Evolutionary conservation across 192 early-diverging fungal genomes (phyloP).

Genomic region (Podochytrium sp.): DNA sequence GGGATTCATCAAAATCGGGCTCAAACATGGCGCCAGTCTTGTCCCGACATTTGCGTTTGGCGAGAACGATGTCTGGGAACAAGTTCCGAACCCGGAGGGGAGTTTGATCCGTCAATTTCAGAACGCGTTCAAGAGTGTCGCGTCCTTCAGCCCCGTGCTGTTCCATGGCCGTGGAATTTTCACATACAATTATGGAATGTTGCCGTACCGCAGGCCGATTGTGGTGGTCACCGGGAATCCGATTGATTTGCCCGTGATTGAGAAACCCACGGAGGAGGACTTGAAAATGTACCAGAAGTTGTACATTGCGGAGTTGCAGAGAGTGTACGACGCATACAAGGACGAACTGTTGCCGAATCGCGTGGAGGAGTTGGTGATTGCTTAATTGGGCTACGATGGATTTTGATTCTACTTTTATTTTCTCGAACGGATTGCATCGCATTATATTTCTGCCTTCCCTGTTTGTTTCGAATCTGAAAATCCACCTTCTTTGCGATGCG

Average conservation of each 20-base stretch:
- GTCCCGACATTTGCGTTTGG: constrained; percentile 93
- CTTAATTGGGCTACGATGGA: too few relatives aligned
- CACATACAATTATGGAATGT: constrained; percentile 70
- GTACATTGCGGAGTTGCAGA: constrained; percentile 70
- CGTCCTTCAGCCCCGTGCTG: constrained; percentile 51
- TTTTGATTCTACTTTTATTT: too few relatives aligned
- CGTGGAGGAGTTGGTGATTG: constrained; percentile 63
- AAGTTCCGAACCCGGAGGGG: constrained; percentile 73
- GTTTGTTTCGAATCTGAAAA: too few relatives aligned
- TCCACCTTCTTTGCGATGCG: too few relatives aligned
- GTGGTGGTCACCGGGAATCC: constrained; percentile 40
- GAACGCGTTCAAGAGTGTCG: constrained; percentile 61
- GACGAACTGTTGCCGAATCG: constrained; percentile 71
- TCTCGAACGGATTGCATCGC: too few relatives aligned
- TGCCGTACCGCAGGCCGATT: constrained; percentile 50
- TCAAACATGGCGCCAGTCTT: constrained; percentile 76
- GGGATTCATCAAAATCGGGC: constrained; percentile 90
- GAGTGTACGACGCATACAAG: constrained; percentile 74
- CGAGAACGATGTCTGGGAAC: constrained; percentile 90
- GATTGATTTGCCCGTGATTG: constrained; percentile 61
- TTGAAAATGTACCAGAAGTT: constrained; percentile 63
- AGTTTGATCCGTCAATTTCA: constrained; percentile 70
- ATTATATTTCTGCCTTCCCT: too few relatives aligned
- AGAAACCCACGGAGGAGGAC: constrained; percentile 66
- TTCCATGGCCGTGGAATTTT: constrained; percentile 89